Evolutionary conservation across 2,329 filamentous ascomycete species (phyloP).

Genomic region (Fusarium beomiforme): DNA sequence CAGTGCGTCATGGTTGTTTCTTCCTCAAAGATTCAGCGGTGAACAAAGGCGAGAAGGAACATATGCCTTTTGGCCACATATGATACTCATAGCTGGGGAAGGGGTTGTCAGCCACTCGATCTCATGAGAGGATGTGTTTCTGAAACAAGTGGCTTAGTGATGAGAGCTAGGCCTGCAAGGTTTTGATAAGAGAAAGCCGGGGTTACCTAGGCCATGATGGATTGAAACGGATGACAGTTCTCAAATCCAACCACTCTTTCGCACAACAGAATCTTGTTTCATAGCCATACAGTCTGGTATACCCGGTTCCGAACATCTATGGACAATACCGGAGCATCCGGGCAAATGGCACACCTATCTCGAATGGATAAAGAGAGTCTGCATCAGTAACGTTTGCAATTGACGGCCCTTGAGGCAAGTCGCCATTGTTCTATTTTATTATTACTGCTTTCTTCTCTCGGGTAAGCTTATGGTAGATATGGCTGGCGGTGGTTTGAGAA

Average conservation of each 20-base stretch:
- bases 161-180: slow-evolving; percentile 27
- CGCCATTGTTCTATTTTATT: slow-evolving; percentile 22
- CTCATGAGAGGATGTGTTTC: slow-evolving; percentile 19
- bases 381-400: not conserved
- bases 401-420: slow-evolving; percentile 16
- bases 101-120: slow-evolving; percentile 35
- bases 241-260: slow-evolving; percentile 13
- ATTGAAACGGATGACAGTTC: slow-evolving; percentile 28
- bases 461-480: not conserved
- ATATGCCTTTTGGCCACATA: slow-evolving; percentile 29
- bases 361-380: slow-evolving; percentile 1
- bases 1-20: not conserved
- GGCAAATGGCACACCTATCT: slow-evolving; percentile 11
- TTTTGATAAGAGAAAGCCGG: slow-evolving; percentile 6
- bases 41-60: slow-evolving; percentile 21
- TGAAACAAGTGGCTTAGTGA: slow-evolving; percentile 44
- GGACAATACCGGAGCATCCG: slow-evolving; percentile 24
- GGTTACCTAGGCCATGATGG: slow-evolving; percentile 19
- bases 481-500: not conserved
- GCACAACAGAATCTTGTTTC: slow-evolving; percentile 19
- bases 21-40: slow-evolving; percentile 24
- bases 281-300: slow-evolving; percentile 19
- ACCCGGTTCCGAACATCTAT: slow-evolving; percentile 1
- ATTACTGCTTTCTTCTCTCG: not conserved
- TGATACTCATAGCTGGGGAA: slow-evolving; percentile 17